phyloP scores from a whole-genome alignment of 176 grass and related monocot species.

The Eleusine indica region DNA sequence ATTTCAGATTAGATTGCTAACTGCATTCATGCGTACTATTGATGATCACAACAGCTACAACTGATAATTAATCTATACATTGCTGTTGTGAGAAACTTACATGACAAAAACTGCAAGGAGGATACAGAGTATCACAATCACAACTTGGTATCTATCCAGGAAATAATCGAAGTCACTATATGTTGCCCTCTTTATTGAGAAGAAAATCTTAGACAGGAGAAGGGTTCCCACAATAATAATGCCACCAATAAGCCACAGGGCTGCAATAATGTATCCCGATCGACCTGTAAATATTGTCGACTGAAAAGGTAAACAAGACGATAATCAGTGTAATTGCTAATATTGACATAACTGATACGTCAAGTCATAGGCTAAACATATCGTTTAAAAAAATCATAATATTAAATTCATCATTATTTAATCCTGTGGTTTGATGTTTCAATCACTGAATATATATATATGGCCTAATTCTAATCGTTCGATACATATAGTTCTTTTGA shows the following conservation, averaged over 20 bases:
- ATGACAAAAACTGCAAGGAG: slow-evolving; percentile 63
- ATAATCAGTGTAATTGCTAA: slow-evolving; percentile 22
- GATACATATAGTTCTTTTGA: no score
- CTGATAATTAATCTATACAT: neutral
- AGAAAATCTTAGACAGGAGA: slow-evolving; percentile 51
- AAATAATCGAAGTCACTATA: slow-evolving; percentile 37
- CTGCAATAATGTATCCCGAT: slow-evolving; percentile 74
- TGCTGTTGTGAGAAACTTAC: slow-evolving; percentile 52
- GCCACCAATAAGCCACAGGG: slow-evolving; percentile 71
- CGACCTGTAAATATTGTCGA: slow-evolving; percentile 89
- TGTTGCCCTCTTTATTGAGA: slow-evolving; percentile 35
- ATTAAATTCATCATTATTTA: neutral
- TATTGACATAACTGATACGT: neutral
- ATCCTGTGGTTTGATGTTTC: neutral
- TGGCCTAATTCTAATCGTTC: neutral
- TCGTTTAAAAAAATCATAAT: neutral
- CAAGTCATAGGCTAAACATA: neutral
- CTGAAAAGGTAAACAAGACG: slow-evolving; percentile 61
- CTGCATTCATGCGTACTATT: neutral
- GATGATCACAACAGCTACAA: no score
- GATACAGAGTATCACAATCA: slow-evolving; percentile 51
- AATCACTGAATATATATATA: neutral
- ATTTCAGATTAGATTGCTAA: neutral
- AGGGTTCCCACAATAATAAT: slow-evolving; percentile 31
- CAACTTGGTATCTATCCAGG: slow-evolving; percentile 44